Evolutionary conservation across 2,329 filamentous ascomycete genomes (phyloP), one percentile per base, ranked within the genome.

Genomic region (Colletotrichum liaoningense): DNA sequence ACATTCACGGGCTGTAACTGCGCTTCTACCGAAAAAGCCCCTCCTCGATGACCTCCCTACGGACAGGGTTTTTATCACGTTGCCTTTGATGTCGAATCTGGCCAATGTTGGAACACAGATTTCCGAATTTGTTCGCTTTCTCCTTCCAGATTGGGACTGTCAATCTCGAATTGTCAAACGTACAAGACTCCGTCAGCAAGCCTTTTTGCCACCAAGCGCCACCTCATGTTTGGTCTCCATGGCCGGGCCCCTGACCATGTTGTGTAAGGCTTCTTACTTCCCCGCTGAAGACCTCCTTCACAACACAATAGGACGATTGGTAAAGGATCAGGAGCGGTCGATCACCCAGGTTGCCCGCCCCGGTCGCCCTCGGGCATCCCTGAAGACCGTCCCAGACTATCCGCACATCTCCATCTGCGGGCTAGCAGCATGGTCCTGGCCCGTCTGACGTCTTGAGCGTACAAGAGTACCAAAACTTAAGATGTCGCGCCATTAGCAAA

Each of bases 111-210:
- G 75, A 72, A 33, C 42, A 67, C 69, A 71, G 38, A 26, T 76
- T 80, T 79, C 79, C 79, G 77, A 63, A 80, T 81, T 77, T 77
- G 77, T 81, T 84, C 83, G 84, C 84, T 85, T 85, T 80, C 74
- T 75, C 78, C 80, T 85, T 81, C 83, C 82, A 59, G 59, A 82
- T 83, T 68, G 67, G 79, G 83, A 63, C 55, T 70, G 62, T 75
- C 65, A 63, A 67, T 63, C 69, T 59, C 49, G 42, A 63, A 67
- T 26, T 67, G 69, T 68, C 69, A 65, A 64, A 56, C 33, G 35
- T 52, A 49, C 30, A 42, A 60, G 52, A 33, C 46, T 63, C 63
- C 28, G 52, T 46, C 28, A 42, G 46, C 35, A 59, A 56, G 55
- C n/a, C 35, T 42, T 42, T 38, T 69, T 65, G 59, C 64, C 72